Evolutionary conservation across 768 basidiomycete genomes (phyloP).

Genomic region (Boletus rubescentipes): DNA sequence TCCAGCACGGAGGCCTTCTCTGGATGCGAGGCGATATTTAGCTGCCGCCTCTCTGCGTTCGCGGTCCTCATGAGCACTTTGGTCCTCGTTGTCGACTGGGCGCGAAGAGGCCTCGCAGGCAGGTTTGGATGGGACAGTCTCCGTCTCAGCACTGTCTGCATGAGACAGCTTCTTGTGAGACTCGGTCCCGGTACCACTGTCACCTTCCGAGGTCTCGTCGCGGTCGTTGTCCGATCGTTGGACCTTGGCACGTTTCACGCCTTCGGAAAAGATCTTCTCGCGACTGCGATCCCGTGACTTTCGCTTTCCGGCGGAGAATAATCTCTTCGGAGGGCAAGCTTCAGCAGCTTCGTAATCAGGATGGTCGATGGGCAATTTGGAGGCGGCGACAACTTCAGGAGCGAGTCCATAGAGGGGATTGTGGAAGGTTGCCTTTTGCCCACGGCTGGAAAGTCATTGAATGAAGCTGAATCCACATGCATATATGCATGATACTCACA

Average conservation of each 20-base stretch:
- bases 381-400: slow-evolving; percentile 40
- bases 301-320: slow-evolving; percentile 44
- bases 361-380: slow-evolving; percentile 57
- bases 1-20: slow-evolving; percentile 32
- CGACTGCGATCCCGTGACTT: slow-evolving; percentile 27
- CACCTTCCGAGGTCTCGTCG: slow-evolving; percentile 14
- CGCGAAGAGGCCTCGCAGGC: neutral
- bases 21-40: slow-evolving; percentile 23
- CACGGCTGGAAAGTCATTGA: slow-evolving; percentile 51
- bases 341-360: slow-evolving; percentile 64
- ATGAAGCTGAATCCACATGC: neutral
- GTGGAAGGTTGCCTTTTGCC: slow-evolving; percentile 57
- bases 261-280: slow-evolving; percentile 10
- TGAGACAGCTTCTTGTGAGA: neutral
- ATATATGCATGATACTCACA: slow-evolving; percentile 46
- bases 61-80: slow-evolving; percentile 24
- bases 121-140: slow-evolving; percentile 7
- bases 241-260: slow-evolving; percentile 17
- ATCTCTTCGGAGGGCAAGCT: slow-evolving; percentile 52
- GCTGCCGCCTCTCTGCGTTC: slow-evolving; percentile 23
- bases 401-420: slow-evolving; percentile 62
- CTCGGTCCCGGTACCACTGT: slow-evolving; percentile 1
- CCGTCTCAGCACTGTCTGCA: slow-evolving; percentile 4
- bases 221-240: slow-evolving; percentile 3
- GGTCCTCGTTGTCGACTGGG: slow-evolving; percentile 3